Conservation (phyloP, 345 rosid genomes). For the Citrus cavaleriei region DNA sequence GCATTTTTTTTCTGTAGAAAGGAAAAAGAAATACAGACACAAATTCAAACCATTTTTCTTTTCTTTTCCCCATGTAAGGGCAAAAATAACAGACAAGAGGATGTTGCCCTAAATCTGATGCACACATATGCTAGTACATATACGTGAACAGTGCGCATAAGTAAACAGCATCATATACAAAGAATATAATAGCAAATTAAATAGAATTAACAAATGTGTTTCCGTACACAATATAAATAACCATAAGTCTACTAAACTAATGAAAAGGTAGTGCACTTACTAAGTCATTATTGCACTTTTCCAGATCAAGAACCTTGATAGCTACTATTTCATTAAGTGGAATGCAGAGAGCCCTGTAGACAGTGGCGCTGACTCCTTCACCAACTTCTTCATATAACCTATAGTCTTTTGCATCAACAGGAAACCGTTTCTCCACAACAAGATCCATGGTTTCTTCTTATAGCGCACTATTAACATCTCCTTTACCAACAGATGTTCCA, state of each 20-base stretch:
- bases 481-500: conserved; percentile 27
- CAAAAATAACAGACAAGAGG: not conserved
- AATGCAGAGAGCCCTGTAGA: conserved; percentile 83
- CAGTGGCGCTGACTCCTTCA: conserved; percentile 95
- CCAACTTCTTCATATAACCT: conserved; percentile 89
- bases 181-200: not conserved
- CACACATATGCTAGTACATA: not conserved
- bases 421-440: conserved; percentile 60
- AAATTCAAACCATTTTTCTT: not conserved
- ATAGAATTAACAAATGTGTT: not conserved
- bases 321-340: conserved; percentile 88
- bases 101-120: not conserved
- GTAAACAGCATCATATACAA: not conserved
- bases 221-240: not conserved
- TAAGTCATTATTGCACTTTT: conserved; percentile 92
- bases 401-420: conserved; percentile 74
- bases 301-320: conserved; percentile 94
- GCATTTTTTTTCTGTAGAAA: not conserved
- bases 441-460: conserved; percentile 53
- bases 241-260: conserved; percentile 2
- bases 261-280: conserved; percentile 34
- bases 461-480: conserved; percentile 38
- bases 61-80: not conserved
- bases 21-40: not conserved
- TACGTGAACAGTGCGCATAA: not conserved